phyloP scores from a whole-genome alignment of 176 grass and related monocot genomes.

The Ensete glaucum region DNA sequence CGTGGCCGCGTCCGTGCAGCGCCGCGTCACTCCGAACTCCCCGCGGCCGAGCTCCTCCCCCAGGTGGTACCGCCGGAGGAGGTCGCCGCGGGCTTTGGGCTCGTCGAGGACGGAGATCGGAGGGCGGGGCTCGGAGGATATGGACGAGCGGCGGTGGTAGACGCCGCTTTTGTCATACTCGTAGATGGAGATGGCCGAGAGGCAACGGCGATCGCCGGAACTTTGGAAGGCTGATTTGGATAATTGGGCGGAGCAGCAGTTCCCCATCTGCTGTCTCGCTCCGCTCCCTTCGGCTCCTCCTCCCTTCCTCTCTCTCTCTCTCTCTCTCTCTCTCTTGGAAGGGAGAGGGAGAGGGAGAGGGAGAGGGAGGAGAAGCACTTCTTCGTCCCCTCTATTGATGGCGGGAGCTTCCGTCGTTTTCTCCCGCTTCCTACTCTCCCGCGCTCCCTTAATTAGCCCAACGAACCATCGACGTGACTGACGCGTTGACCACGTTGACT shows the following conservation, averaged over 20 bases:
- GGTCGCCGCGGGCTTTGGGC: neutral
- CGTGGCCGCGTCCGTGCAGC: constrained; percentile 44
- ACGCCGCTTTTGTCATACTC: neutral
- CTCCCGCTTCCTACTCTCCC: neutral
- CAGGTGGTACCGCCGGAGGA: constrained; percentile 29
- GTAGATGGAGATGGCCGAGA: neutral
- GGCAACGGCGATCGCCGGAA: neutral
- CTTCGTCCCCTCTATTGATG: too few relatives aligned
- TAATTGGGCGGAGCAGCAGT: constrained; percentile 9
- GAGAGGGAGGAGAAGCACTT: neutral
- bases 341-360: neutral
- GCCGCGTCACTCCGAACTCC: constrained; percentile 74
- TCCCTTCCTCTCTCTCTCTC: neutral
- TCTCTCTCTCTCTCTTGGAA: neutral
- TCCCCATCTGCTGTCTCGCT: constrained; percentile 5
- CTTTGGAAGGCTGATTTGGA: neutral
- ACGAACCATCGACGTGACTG: too few relatives aligned
- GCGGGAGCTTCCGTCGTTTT: neutral
- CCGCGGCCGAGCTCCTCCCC: constrained; percentile 72
- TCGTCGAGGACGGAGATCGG: neutral
- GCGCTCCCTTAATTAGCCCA: neutral
- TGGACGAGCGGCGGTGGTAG: neutral
- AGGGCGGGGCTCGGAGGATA: neutral
- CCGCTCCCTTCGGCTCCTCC: neutral
- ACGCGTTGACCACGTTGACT: too few relatives aligned